Evolutionary conservation across 768 basidiomycete genomes (phyloP).

Genomic region (Rhodosporidiobolus sp.): DNA sequence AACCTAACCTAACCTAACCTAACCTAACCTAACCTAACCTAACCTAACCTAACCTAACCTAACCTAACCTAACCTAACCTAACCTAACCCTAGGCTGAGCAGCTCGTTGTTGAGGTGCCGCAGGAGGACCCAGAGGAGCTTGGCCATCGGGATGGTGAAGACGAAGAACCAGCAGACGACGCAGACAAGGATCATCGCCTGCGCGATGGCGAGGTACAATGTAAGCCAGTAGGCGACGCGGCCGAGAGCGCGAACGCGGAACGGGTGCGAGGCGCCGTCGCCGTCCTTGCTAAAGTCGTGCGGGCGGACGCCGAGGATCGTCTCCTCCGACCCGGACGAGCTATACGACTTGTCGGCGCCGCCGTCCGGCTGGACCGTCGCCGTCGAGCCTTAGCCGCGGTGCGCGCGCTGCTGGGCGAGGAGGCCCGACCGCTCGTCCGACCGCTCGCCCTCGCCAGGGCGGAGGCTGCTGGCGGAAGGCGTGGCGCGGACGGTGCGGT

Average conservation of each 20-base stretch:
- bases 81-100: no score
- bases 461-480: constrained; percentile 49
- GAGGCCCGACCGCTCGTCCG: constrained; percentile 47
- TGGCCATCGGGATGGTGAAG: constrained; percentile 96
- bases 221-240: constrained; percentile 66
- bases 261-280: constrained; percentile 4
- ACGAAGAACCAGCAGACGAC: constrained; percentile 91
- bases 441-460: no score
- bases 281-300: constrained; percentile 25
- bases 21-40: no score
- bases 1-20: no score
- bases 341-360: not conserved
- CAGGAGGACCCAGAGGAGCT: constrained; percentile 90
- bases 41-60: no score
- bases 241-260: constrained; percentile 44
- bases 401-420: constrained; percentile 33
- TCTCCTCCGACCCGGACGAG: constrained; percentile 32
- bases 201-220: constrained; percentile 74
- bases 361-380: not conserved
- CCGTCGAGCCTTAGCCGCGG: constrained; percentile 2
- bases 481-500: constrained; percentile 44
- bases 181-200: constrained; percentile 81
- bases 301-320: constrained; percentile 10
- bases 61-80: no score
- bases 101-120: constrained; percentile 75